These are phyloP conservation scores for Symbiodinium natans DNA, from an alignment of 73 alveolate species.

Conservation along the genomic window DNA sequence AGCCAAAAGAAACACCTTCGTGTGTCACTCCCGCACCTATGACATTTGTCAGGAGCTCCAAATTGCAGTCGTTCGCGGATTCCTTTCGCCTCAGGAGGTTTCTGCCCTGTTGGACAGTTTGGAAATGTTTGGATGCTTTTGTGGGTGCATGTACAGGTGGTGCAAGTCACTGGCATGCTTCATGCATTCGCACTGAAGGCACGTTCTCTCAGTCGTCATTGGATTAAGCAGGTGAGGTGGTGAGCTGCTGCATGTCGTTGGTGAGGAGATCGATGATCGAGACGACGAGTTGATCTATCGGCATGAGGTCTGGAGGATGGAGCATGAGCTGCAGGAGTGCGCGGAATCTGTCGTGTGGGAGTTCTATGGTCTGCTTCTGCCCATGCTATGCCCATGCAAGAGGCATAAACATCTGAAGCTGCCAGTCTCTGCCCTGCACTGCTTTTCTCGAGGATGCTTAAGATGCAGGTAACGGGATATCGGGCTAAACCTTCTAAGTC, in stretches of 20 bases:
- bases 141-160: neutral
- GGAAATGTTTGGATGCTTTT: neutral
- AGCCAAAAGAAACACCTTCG: no score
- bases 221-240: no score
- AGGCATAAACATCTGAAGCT: neutral
- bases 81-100: constrained; percentile 37
- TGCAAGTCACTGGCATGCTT: constrained; percentile 30
- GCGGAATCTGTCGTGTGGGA: no score
- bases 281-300: constrained; percentile 59
- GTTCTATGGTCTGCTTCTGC: no score
- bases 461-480: no score
- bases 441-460: no score
- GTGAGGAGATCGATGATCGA: constrained; percentile 74
- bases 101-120: no score
- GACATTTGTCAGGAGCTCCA: constrained; percentile 69
- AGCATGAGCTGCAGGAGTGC: constrained; percentile 61
- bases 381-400: no score
- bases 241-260: neutral
- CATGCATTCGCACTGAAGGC: constrained; percentile 58
- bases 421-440: neutral
- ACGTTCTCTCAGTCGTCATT: no score
- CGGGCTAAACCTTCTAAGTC: no score
- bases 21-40: no score
- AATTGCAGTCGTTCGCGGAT: constrained; percentile 71
- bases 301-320: constrained; percentile 92